Evolutionary conservation across 495 filamentous ascomycete species (phyloP).

Genomic region (Hypoxylon crocopeplum): DNA sequence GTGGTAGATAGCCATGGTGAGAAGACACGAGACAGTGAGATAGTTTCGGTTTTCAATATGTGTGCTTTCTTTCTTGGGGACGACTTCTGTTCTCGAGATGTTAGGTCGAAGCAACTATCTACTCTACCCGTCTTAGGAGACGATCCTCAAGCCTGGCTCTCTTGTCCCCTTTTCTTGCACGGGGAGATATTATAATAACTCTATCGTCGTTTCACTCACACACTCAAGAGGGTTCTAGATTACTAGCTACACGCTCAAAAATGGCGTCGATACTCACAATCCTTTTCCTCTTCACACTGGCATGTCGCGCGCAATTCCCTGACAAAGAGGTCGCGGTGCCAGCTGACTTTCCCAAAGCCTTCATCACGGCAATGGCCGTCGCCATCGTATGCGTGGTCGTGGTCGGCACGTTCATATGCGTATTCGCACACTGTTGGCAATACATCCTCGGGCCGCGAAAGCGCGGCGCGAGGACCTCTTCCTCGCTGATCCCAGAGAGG

Average conservation of each 20-base stretch:
- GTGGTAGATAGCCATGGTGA: background rate
- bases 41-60: background rate
- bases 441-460: conserved; percentile 17
- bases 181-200: too few species aligned
- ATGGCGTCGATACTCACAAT: background rate
- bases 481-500: conserved; percentile 3
- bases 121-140: too few species aligned
- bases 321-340: conserved; percentile 4
- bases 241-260: background rate
- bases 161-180: too few species aligned
- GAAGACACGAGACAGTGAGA: background rate
- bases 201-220: too few species aligned
- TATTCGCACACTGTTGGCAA: conserved; percentile 36
- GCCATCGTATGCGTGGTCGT: conserved; percentile 14
- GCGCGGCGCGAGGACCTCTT: background rate
- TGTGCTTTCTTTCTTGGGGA: background rate
- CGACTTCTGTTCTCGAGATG: background rate
- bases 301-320: background rate
- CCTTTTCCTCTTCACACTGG: background rate
- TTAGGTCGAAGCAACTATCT: too few species aligned
- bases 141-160: too few species aligned
- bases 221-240: background rate
- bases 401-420: conserved; percentile 25
- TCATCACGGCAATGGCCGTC: conserved; percentile 26
- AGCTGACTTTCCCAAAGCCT: conserved; percentile 26